Conservation (phyloP, 208 protist genomes). For the Trypanosoma mega region DNA sequence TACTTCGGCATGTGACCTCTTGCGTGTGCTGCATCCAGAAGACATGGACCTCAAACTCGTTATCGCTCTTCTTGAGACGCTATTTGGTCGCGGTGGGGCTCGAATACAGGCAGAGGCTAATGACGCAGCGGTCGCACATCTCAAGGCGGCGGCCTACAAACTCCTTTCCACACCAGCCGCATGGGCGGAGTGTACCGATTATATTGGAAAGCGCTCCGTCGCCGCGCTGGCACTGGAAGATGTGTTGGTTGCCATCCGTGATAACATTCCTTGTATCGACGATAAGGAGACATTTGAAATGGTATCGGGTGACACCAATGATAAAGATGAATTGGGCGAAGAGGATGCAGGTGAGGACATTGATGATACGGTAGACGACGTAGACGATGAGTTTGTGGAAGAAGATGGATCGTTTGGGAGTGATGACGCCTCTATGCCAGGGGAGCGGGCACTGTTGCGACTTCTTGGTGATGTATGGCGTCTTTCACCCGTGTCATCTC, state of each 20-base stretch:
- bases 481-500: no score
- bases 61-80: slow-evolving; percentile 60
- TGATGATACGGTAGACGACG: background rate
- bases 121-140: background rate
- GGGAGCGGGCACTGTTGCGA: no score
- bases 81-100: background rate
- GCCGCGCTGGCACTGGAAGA: slow-evolving; percentile 15
- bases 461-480: no score
- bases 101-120: background rate
- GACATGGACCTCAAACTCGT: slow-evolving; percentile 61
- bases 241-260: slow-evolving; percentile 11
- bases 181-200: slow-evolving; percentile 14
- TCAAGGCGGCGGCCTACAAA: slow-evolving; percentile 20
- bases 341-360: background rate
- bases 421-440: no score
- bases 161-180: background rate
- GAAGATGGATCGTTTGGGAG: no score
- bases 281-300: background rate
- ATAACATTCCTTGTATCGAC: slow-evolving; percentile 5
- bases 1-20: slow-evolving; percentile 47
- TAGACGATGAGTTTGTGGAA: no score
- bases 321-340: background rate
- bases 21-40: slow-evolving; percentile 29
- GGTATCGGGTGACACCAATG: no score
- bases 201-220: slow-evolving; percentile 8